Percentiles rank a stretch among this genome's conserved stretches.
phyloP scores from a whole-genome alignment of 495 filamentous ascomycete genomes.

The Xylaria curta region DNA sequence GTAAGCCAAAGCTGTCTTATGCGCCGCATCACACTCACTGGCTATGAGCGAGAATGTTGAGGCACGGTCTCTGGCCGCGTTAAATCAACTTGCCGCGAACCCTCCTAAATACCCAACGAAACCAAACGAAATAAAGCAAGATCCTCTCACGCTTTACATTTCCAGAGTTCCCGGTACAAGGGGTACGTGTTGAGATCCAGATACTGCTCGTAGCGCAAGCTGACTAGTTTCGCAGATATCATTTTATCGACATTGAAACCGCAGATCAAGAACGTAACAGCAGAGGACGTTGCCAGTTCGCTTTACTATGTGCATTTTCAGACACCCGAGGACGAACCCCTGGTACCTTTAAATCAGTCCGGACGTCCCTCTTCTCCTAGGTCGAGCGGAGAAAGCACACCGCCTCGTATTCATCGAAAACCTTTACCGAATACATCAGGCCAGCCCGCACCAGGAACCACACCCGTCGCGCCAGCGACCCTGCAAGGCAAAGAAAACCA shows the following conservation, averaged over 20 bases:
- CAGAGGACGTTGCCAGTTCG: conserved; percentile 82
- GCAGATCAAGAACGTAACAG: conserved; percentile 82
- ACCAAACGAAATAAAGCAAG: conserved; percentile 66
- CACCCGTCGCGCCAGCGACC: conserved; percentile 17
- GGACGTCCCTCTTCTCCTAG: conserved; percentile 50
- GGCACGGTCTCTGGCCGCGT: conserved; percentile 79
- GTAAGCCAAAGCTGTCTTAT: not conserved
- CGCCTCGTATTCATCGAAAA: conserved; percentile 51
- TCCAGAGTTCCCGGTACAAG: conserved; percentile 88
- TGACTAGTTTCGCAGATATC: conserved; percentile 66
- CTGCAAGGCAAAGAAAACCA: conserved; percentile 38
- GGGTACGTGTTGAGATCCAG: conserved; percentile 57
- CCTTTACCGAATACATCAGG: conserved; percentile 44
- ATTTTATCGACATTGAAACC: conserved; percentile 94
- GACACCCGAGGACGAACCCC: conserved; percentile 60
- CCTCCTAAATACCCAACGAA: conserved; percentile 83
- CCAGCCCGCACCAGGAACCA: conserved; percentile 30
- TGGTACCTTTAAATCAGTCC: conserved; percentile 53
- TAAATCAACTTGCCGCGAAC: conserved; percentile 83
- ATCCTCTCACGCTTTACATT: conserved; percentile 84
- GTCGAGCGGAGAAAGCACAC: conserved; percentile 54
- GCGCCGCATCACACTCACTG: not conserved
- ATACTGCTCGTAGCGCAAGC: conserved; percentile 27
- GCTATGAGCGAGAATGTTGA: conserved; percentile 63
- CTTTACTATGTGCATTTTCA: conserved; percentile 92